Evolutionary conservation across 1,284 basidiomycete species (phyloP).

Genomic region (Fomitopsis palustris): DNA sequence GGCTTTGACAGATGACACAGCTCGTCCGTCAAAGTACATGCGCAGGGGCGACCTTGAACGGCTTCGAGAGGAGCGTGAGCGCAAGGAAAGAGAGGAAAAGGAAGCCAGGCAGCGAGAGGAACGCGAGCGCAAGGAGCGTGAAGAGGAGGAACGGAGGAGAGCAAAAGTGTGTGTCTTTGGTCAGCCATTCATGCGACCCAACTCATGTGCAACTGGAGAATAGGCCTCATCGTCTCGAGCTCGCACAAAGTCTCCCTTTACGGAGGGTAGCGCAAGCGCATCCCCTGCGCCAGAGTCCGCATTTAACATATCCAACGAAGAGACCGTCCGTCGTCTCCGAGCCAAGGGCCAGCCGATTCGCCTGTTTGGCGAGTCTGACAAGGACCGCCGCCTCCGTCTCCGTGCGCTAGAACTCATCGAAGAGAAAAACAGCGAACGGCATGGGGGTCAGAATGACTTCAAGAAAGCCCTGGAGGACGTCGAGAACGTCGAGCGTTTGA

Average conservation of each 20-base stretch:
- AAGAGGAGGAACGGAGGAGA: conserved; percentile 22
- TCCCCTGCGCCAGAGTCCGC: conserved; percentile 52
- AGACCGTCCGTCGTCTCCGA: conserved; percentile 86
- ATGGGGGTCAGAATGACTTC: conserved; percentile 90
- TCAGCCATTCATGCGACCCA: conserved; percentile 15
- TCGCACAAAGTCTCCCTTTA: conserved; percentile 38
- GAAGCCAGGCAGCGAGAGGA: conserved; percentile 30
- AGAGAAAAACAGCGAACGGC: conserved; percentile 74
- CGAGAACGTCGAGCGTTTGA: conserved; percentile 77
- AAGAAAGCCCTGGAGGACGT: conserved; percentile 91
- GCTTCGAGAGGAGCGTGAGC: conserved; percentile 63
- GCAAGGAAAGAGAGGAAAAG: conserved; percentile 48
- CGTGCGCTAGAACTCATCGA: conserved; percentile 94
- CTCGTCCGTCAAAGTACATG: conserved; percentile 78
- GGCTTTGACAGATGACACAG: conserved; percentile 42
- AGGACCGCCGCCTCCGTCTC: conserved; percentile 85
- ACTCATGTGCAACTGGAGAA: conserved; percentile 46
- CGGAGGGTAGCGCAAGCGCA: conserved; percentile 18
- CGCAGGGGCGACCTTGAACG: conserved; percentile 79
- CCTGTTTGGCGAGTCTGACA: conserved; percentile 93
- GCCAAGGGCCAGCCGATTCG: conserved; percentile 92
- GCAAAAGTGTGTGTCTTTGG: conserved; percentile 36
- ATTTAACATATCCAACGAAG: conserved; percentile 93
- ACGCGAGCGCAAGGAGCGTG: conserved; percentile 27
- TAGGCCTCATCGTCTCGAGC: conserved; percentile 36